Evolutionary conservation across 768 basidiomycete genomes (phyloP), one percentile per base, ranked within the genome.

Genomic region (Galerina sulciceps): DNA sequence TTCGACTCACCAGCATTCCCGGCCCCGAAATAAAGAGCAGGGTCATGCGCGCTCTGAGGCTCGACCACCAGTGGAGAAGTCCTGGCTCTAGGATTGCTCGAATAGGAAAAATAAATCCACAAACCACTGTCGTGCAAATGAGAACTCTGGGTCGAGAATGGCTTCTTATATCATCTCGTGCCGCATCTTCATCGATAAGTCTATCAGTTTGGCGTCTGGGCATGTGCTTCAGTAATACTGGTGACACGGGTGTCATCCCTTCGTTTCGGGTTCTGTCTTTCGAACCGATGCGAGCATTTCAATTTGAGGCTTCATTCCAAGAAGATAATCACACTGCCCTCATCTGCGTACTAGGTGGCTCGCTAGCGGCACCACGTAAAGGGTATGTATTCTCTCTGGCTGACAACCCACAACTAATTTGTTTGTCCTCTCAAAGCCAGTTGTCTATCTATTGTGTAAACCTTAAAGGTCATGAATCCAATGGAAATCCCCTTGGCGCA

Each of bases 1-100:
- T 8, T 51, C 36, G 70, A 54, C 61, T 73, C 8, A 55, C 61
- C n/a, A 54, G 73, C 6, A 71, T 85, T 8, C 65, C 79, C 1
- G 79, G 73, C 18, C 47, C 68, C 18, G 68, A 78, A 53, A 68
- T 86, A 56, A 81, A 81, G 63, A 65, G 66, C 14, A 72, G 73
- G 38, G 74, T 75, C 3, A 75, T 81, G 15, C 72, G 69, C 35
- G 79, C 84, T 10, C 67, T 86, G 56, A 79, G 73, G 34, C 71
- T 87, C 17, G 81, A 86, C 45, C 71, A 65, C 44, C 84, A 81
- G 57, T 87, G 85, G 85, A 67, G 71, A 41, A 69, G 72, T 40
- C 67, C 71, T 14, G 67, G 62, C 31, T 69, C 79, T 3, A 67
- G 62, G 22, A 73, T 83, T 50, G 72, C 70, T 43, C 63, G 71